A percentile compares a stretch with the other conserved stretches of the same genome.
Evolutionary conservation across 805 yeast species (phyloP).

Genomic region (Metschnikowia sp.): DNA sequence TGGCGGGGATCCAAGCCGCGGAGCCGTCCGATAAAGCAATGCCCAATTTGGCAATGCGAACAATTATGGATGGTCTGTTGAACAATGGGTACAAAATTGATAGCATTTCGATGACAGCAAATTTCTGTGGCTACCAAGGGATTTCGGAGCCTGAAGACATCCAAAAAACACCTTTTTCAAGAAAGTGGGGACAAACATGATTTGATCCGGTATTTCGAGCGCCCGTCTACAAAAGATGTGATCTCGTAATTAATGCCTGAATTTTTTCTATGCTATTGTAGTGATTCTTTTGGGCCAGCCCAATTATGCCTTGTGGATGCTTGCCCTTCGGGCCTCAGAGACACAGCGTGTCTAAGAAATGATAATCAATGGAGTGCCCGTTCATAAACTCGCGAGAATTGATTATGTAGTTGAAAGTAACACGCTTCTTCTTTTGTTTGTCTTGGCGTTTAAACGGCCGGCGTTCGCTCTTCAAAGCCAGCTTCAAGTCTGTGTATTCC

Average conservation of each 20-base stretch:
- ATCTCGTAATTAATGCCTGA: not conserved
- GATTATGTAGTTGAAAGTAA: constrained; percentile 41
- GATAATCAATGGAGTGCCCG: constrained; percentile 42
- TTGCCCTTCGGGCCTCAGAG: constrained; percentile 16
- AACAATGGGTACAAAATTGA: no score
- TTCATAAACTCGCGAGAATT: constrained; percentile 45
- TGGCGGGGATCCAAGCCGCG: no score
- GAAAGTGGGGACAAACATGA: no score
- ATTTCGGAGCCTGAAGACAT: no score
- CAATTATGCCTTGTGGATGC: not conserved
- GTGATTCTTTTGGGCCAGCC: not conserved
- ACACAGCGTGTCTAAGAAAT: constrained; percentile 37
- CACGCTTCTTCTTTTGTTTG: constrained; percentile 24
- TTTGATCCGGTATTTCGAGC: no score
- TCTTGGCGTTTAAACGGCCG: constrained; percentile 4
- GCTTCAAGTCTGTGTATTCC: constrained; percentile 15
- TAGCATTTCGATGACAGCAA: no score
- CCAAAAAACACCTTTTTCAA: no score
- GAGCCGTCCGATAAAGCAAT: no score
- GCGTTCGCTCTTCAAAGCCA: constrained; percentile 16
- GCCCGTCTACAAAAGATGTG: no score
- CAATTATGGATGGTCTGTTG: no score
- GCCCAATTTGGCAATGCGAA: no score
- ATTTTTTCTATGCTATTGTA: not conserved
- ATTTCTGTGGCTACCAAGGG: no score